Percentiles rank a stretch among this genome's conserved stretches.
Evolutionary conservation across 805 yeast genomes (phyloP).

Genomic region (Candida ficus): DNA sequence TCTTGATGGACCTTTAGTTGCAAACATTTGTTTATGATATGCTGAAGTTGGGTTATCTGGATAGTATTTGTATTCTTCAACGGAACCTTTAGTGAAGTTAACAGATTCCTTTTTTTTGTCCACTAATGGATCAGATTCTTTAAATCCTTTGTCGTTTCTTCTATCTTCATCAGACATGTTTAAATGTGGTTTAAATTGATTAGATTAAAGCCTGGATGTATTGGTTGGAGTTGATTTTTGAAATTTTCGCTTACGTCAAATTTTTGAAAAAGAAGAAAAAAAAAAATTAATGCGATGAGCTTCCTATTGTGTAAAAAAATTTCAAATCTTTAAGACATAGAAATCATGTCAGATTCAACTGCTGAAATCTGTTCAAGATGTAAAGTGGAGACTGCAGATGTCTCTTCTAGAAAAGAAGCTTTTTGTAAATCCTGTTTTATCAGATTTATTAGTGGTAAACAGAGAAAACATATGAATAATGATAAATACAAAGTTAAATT

Average conservation of each 20-base stretch:
- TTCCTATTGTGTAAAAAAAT: neutral
- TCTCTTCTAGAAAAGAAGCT: conserved; percentile 54
- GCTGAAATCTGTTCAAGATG: conserved; percentile 36
- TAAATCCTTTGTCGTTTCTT: conserved; percentile 17
- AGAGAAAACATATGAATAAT: conserved; percentile 66
- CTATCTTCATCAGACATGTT: conserved; percentile 11
- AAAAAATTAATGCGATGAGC: conserved; percentile 8
- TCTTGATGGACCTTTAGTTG: conserved; percentile 71
- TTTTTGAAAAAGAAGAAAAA: neutral
- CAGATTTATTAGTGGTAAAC: conserved; percentile 71
- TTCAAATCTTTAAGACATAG: too few relatives aligned
- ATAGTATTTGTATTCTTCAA: conserved; percentile 57
- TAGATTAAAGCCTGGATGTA: too few relatives aligned
- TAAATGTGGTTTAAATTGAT: neutral
- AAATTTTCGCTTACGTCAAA: too few relatives aligned
- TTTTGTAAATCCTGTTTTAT: conserved; percentile 67
- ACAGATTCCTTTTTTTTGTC: conserved; percentile 37
- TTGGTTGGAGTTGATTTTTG: neutral
- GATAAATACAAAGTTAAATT: conserved; percentile 72
- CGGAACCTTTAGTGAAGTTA: conserved; percentile 50
- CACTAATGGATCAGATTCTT: conserved; percentile 20
- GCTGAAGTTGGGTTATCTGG: conserved; percentile 85
- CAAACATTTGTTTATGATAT: conserved; percentile 63
- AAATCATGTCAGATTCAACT: neutral
- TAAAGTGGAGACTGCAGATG: conserved; percentile 34